Conservation (phyloP, 768 basidiomycete species). For the Amanita pseudoporphyria region DNA sequence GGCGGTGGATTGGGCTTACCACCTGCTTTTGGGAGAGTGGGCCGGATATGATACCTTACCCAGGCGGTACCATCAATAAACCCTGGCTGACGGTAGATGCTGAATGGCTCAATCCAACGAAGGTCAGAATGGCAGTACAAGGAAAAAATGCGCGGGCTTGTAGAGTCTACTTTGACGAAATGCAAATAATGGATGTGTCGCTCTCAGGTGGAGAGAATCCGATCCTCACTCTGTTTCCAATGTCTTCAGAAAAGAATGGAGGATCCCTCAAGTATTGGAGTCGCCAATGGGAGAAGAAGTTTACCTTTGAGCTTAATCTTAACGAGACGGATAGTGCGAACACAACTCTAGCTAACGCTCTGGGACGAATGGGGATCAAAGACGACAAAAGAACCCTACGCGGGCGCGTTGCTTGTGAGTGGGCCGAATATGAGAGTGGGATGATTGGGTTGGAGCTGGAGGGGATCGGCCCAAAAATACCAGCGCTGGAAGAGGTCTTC, state of each 20-base stretch:
- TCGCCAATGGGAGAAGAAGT: conserved; percentile 44
- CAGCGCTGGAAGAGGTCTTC: conserved; percentile 60
- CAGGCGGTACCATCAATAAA: conserved; percentile 14
- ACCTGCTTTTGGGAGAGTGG: conserved; percentile 41
- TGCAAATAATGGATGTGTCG: conserved; percentile 9
- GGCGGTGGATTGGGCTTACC: conserved; percentile 24
- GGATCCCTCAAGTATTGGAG: conserved; percentile 47
- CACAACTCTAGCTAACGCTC: conserved; percentile 16
- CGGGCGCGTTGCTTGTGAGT: conserved; percentile 52
- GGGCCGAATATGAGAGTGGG: conserved; percentile 59
- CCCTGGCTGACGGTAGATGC: conserved; percentile 37
- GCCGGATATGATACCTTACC: conserved; percentile 25
- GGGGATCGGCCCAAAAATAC: conserved; percentile 35
- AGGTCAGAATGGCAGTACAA: conserved; percentile 38
- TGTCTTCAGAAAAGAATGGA: conserved; percentile 11
- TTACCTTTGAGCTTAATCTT: conserved; percentile 46
- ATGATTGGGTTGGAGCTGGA: conserved; percentile 28
- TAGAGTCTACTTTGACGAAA: conserved; percentile 36
- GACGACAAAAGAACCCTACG: background rate
- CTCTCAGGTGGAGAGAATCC: background rate
- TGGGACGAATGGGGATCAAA: conserved; percentile 1
- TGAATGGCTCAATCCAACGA: conserved; percentile 28
- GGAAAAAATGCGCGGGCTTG: conserved; percentile 59
- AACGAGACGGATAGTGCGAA: background rate
- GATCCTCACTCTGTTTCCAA: background rate